Conservation (phyloP, 345 rosid genomes). For the Tarenaya hassleriana region DNA sequence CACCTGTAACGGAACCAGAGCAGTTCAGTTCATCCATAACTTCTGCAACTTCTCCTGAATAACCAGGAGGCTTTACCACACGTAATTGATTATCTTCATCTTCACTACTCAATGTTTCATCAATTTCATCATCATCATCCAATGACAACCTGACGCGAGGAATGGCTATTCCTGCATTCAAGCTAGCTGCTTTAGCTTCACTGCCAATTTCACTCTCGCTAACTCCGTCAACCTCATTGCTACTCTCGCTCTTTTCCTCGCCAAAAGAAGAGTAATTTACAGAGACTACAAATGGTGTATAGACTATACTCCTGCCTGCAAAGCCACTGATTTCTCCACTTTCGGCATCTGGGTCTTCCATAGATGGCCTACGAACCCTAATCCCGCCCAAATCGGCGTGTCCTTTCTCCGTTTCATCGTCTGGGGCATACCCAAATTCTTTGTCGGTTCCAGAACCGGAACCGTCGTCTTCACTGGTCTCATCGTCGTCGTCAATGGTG, state of each 20-base stretch:
- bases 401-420: constrained; percentile 30
- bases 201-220: constrained; percentile 22
- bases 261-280: constrained; percentile 21
- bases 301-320: constrained; percentile 25
- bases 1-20: neutral
- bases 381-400: constrained; percentile 18
- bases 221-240: constrained; percentile 24
- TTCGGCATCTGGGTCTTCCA: constrained; percentile 35
- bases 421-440: constrained; percentile 40
- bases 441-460: constrained; percentile 41
- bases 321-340: constrained; percentile 19
- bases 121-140: constrained; percentile 56
- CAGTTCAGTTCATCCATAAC: neutral
- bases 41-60: constrained; percentile 21
- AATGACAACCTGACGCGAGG: constrained; percentile 61
- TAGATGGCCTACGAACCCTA: constrained; percentile 25
- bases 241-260: constrained; percentile 28
- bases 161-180: constrained; percentile 26
- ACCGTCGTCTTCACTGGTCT: constrained; percentile 31
- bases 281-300: constrained; percentile 21
- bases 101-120: constrained; percentile 33
- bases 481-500: constrained; percentile 41
- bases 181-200: constrained; percentile 23
- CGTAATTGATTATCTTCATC: constrained; percentile 28
- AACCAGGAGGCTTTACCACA: constrained; percentile 30